Evolutionary conservation across 164 flowering plant species (phyloP), one percentile per base, ranked within the genome.

Genomic region (Tetrastigma voinierianum): DNA sequence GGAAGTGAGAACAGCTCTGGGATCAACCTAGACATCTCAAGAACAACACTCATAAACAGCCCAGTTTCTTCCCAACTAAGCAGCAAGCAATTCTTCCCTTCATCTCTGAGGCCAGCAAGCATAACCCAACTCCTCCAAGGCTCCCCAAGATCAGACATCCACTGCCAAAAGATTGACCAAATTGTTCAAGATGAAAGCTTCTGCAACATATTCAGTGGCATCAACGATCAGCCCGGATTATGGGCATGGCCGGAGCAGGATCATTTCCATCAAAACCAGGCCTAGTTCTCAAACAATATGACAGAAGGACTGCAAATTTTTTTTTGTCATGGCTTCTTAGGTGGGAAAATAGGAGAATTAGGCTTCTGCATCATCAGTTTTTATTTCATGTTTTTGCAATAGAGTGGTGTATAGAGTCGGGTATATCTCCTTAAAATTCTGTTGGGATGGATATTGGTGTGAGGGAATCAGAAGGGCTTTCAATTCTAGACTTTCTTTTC

Each of bases 191-290:
- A 81, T 15, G 84, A 74, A 25, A 72, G 58, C 69, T 77, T 81
- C 61, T 79, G 83, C 75, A 76, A 69, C 80, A 75, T 85, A 84
- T 78, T 85, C 61, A 71, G 65, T 57, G 77, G 80, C 46, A 65
- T 76, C 3, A 87, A 80, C 0, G 84, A 81, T 61, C 82, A 74
- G 20, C 74, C 73, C 1, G 79, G 75, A 5, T 78, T 77, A 24
- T 85, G 89, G 89, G 74, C 85, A n/a, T 85, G 89, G 89, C 61
- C 81, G 0, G 85, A 81, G 58, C 82, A 80, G 63, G 81, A 80
- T 1, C 76, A 70, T 53, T 75, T 57, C 67, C 80, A 74, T 54
- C 72, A 61, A 32, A 76, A 23, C 10, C 59, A 46, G 44, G 5
- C 49, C 46, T 43, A 40, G 17, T 21, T 25, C 9, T 53, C 47